phyloP scores from a whole-genome alignment of 2,329 filamentous ascomycete genomes.

The Alternaria sp. region DNA sequence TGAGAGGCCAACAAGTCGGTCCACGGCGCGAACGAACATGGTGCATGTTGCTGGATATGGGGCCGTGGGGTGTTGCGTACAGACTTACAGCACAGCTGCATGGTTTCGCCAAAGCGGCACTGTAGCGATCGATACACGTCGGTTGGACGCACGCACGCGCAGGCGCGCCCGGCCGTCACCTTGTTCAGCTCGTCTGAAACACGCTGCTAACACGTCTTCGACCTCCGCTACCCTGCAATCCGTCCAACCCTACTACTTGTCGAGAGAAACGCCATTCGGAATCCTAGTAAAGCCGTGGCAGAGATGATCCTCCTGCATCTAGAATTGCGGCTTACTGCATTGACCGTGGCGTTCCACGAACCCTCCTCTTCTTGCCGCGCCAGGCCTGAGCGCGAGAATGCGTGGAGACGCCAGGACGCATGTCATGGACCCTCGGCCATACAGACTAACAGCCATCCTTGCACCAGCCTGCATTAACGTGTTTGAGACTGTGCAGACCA shows the following conservation, averaged over 20 bases:
- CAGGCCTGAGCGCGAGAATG: conserved; percentile 4
- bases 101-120: conserved; percentile 20
- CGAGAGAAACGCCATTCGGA: not conserved
- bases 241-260: conserved; percentile 6
- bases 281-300: conserved; percentile 5
- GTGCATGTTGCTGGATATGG: conserved; percentile 14
- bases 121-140: conserved; percentile 26
- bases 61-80: conserved; percentile 8
- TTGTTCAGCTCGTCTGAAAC: conserved; percentile 26
- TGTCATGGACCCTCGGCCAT: conserved; percentile 14
- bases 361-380: conserved; percentile 4
- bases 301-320: conserved; percentile 7
- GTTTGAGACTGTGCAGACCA: conserved; percentile 13
- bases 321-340: conserved; percentile 4
- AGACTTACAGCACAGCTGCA: conserved; percentile 16
- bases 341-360: conserved; percentile 8
- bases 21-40: conserved; percentile 4
- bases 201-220: conserved; percentile 12
- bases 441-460: conserved; percentile 5
- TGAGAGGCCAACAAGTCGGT: conserved; percentile 11
- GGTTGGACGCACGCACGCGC: conserved; percentile 18
- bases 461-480: conserved; percentile 18
- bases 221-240: conserved; percentile 4
- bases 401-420: conserved; percentile 4
- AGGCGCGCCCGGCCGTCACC: conserved; percentile 22